These are phyloP conservation scores for Ulota crispa DNA, from an alignment of 225 moss, liverwort and hornwort genomes.

Conservation along the genomic window DNA sequence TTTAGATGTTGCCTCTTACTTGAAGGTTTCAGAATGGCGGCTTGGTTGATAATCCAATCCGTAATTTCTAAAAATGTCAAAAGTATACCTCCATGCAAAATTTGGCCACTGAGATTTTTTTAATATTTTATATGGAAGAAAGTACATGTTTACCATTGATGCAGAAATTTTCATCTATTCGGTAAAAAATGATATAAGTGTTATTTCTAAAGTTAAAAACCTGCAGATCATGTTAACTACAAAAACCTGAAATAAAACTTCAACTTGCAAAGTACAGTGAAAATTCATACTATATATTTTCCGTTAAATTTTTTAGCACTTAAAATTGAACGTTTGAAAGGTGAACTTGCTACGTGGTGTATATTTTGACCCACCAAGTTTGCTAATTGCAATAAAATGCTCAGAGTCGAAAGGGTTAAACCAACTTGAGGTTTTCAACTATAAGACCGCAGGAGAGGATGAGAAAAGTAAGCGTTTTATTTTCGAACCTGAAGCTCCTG, in stretches of 20 bases:
- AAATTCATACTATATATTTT: no score
- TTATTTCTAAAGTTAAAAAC: not conserved
- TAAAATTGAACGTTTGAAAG: not conserved
- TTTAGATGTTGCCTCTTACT: not conserved
- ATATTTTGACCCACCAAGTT: not conserved
- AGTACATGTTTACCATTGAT: no score
- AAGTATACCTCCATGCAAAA: not conserved
- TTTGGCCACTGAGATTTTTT: not conserved
- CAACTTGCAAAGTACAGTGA: no score
- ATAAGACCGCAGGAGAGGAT: not conserved
- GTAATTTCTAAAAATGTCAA: not conserved
- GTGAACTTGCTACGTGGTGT: not conserved
- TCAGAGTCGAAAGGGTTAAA: not conserved
- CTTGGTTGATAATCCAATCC: not conserved
- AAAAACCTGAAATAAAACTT: no score
- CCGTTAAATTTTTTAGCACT: no score
- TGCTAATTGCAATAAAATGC: not conserved
- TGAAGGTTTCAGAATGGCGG: not conserved
- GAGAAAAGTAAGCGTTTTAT: not conserved
- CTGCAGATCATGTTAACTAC: no score
- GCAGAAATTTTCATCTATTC: no score
- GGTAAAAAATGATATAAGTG: not conserved
- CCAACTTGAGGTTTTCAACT: not conserved
- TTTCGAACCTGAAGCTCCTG: conserved; percentile 9
- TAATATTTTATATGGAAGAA: no score